Conservation (phyloP, 2,329 filamentous ascomycete genomes). For the Stemphylium beticola region DNA sequence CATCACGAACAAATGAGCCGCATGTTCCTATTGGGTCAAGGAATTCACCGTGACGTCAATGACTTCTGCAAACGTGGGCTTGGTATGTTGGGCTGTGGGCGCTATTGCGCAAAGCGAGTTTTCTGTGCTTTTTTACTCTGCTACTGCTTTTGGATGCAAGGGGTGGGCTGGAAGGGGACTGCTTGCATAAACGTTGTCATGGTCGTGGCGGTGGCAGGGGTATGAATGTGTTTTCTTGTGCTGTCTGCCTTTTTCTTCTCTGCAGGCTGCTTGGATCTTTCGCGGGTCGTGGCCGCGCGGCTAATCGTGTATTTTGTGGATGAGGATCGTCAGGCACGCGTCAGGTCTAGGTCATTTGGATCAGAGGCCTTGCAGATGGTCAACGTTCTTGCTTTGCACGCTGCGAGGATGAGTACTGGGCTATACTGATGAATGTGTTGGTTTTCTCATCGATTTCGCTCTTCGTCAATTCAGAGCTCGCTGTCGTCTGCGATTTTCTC, state of each 20-base stretch:
- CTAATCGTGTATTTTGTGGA: not conserved
- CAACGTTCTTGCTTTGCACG: not conserved
- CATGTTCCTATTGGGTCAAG: slow-evolving; percentile 12
- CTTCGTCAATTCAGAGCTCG: too few relatives aligned
- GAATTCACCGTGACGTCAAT: slow-evolving; percentile 13
- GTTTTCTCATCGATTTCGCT: too few relatives aligned
- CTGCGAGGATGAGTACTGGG: too few relatives aligned
- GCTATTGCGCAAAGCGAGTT: not conserved
- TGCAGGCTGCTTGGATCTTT: too few relatives aligned
- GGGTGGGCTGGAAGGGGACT: not conserved
- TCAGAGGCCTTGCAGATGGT: not conserved
- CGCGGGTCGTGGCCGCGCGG: not conserved
- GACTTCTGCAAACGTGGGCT: slow-evolving; percentile 3
- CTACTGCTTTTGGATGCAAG: not conserved
- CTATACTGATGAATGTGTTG: too few relatives aligned
- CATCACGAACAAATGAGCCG: not conserved
- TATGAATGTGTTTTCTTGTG: not conserved
- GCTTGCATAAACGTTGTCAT: not conserved
- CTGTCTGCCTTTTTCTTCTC: not conserved
- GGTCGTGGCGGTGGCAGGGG: not conserved
- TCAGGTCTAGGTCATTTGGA: not conserved
- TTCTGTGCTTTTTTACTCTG: not conserved
- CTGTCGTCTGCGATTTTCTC: too few relatives aligned
- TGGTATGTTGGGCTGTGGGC: slow-evolving; percentile 3
- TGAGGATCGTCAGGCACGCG: slow-evolving; percentile 5